Conservation (phyloP, 2,329 filamentous ascomycete species). For the Ceratocystis variospora region DNA sequence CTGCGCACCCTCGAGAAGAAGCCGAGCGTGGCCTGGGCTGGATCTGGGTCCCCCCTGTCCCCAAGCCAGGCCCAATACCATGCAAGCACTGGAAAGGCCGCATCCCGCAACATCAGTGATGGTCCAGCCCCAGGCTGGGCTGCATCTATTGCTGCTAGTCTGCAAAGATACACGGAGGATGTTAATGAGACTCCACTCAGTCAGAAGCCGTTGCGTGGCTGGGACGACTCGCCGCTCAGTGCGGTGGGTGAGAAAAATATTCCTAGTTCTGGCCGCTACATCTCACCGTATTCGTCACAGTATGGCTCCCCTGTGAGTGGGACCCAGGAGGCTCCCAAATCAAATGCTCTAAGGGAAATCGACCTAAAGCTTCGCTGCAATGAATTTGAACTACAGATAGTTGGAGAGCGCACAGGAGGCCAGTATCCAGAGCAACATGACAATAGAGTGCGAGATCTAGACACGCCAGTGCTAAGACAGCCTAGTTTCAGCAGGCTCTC, state of each 20-base stretch:
- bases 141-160: background rate
- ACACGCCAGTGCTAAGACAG: conserved; percentile 34
- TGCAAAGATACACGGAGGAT: background rate
- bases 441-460: conserved; percentile 20
- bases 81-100: conserved; percentile 13
- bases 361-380: conserved; percentile 24
- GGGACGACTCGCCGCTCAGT: conserved; percentile 41
- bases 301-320: conserved; percentile 43
- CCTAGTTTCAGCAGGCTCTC: conserved; percentile 33
- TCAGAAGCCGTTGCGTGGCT: conserved; percentile 38
- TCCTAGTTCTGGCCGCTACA: conserved; percentile 30
- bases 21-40: conserved; percentile 11
- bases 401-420: conserved; percentile 27
- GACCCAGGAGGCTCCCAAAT: background rate
- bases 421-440: conserved; percentile 15
- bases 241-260: conserved; percentile 30
- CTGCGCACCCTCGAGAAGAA: conserved; percentile 34
- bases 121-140: conserved; percentile 7
- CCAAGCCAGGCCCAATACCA: conserved; percentile 20
- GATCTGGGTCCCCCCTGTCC: conserved; percentile 21
- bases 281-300: conserved; percentile 47
- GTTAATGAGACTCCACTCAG: conserved; percentile 38
- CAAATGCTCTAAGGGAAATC: conserved; percentile 19
- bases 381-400: conserved; percentile 37
- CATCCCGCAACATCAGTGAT: background rate